Percentiles rank a stretch among this genome's conserved stretches.
phyloP scores from a whole-genome alignment of 2,329 filamentous ascomycete genomes.

The Zalaria sp. region DNA sequence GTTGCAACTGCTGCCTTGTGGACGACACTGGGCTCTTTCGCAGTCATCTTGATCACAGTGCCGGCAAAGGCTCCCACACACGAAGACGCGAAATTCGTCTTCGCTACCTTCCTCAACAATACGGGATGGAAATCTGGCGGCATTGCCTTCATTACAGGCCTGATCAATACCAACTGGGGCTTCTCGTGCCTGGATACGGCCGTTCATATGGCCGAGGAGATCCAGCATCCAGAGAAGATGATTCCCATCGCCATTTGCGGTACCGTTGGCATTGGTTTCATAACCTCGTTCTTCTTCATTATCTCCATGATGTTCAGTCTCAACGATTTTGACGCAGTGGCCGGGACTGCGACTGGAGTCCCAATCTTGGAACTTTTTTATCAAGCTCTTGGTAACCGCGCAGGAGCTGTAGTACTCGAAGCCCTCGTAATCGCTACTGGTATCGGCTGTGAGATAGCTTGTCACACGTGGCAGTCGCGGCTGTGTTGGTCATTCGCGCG shows the following conservation, averaged over 20 bases:
- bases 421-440: constrained; percentile 36
- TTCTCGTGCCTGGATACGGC: constrained; percentile 37
- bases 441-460: constrained; percentile 54
- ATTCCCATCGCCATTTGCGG: constrained; percentile 37
- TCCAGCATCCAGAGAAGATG: constrained; percentile 30
- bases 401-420: constrained; percentile 33
- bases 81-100: constrained; percentile 34
- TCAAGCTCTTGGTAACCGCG: constrained; percentile 26
- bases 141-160: constrained; percentile 37
- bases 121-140: constrained; percentile 33
- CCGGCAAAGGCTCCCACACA: constrained; percentile 29
- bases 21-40: constrained; percentile 32
- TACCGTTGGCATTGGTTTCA: constrained; percentile 34
- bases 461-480: constrained; percentile 39
- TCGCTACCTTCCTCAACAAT: constrained; percentile 37
- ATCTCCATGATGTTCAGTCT: constrained; percentile 38
- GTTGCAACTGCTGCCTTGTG: constrained; percentile 32
- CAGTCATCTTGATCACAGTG: constrained; percentile 34
- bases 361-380: constrained; percentile 35
- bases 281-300: constrained; percentile 33
- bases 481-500: constrained; percentile 40
- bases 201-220: constrained; percentile 38
- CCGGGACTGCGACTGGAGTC: constrained; percentile 27
- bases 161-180: constrained; percentile 37
- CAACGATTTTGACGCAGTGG: constrained; percentile 26